Evolutionary conservation across 2,329 filamentous ascomycete genomes (phyloP), one percentile per base, ranked within the genome.

Genomic region (Colletotrichum lindemuthianum): DNA sequence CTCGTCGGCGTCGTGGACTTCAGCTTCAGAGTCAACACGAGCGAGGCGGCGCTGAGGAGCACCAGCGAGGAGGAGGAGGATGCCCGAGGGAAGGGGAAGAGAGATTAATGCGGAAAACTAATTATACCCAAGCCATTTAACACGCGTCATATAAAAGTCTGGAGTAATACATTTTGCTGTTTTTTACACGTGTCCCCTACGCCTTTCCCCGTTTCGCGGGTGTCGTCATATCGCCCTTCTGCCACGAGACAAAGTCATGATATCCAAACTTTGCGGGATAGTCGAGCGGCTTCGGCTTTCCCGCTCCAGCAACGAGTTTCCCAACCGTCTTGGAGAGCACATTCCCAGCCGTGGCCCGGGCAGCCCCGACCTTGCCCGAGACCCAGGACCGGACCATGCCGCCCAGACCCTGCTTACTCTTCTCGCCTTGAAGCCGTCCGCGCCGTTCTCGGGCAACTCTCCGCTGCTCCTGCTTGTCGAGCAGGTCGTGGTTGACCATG

Each of bases 1-100:
- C 77, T 93, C 36, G 90, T 93, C 0, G 91, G 91, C 1, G 90
- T 92, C 67, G 82, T 92, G 24, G 91, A 93, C 73, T 94, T 93
- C 71, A 88, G 86, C 40, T 91, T 90, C 71, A 84, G 87, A 65
- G 76, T 88, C 15, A 81, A 72, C 34, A 60, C 65, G 37, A 61
- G 71, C 7, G 50, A 61, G 51, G 45, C 50, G 8, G 47, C 58
- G 1, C 4, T 65, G 16, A 48, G 58, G 6, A 61, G 45, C 15
- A 56, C 33, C 15, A 24, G 24, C 24, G 24, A 24, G 24, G 58
- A 61, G 2, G 61, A 61, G 2, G 61, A 65, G 8, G 57, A 45
- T 11, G 12, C 4, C 3, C 43, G n/a, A 0, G 58, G 51, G 5
- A 65, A 65, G 10, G 47, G 43, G 12, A 57, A 57, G 36, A 57